Evolutionary conservation across 768 basidiomycete species (phyloP), one percentile per base, ranked within the genome.

Genomic region (Clavaria fumosa): DNA sequence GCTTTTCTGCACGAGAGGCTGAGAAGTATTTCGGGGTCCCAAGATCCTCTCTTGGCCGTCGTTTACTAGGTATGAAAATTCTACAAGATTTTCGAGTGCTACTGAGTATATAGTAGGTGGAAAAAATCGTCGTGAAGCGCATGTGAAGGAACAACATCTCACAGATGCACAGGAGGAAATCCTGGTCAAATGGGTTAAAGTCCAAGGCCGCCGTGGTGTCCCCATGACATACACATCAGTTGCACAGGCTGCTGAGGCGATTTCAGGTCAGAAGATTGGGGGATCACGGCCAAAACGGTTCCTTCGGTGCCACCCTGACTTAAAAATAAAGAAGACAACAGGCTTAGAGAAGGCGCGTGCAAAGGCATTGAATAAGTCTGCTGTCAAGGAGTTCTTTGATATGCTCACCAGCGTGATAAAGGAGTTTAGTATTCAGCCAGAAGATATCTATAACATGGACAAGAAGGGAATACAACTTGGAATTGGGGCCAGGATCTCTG

Each of bases 381-480:
- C 35, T 4, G 48, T 57, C n/a, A 18, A 42, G 4, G 10, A 45
- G 4, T 44, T 49, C 35, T 53, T 51, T 31, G 34, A 41, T 1
- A 19, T 47, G 0, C 44, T 52, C 3, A 31, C 41, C 14, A 31
- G 42, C 15, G 2, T 49, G 10, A 35, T 54, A 5, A n/a, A 44
- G 9, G 33, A 49, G 30, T 22, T 48, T 12, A 20, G 43, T 14
- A 47, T 54, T 10, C 42, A 40, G 11, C 42, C 35, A 28, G 44
- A 53, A 27, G 56, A 55, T 38, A 47, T 52, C 18, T 57, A 57
- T 22, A 52, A 57, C 31, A 43, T 61, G 42, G 53, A 60, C 38
- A 47, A 57, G 34, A 53, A 53, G 31, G 52, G 48, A 7, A 30
- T 45, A 14, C 23, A 26, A 17, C 35, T 45, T 32, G 22, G 36